Evolutionary conservation across 768 basidiomycete genomes (phyloP), one percentile per base, ranked within the genome.

Genomic region (Suillus clintonianus): DNA sequence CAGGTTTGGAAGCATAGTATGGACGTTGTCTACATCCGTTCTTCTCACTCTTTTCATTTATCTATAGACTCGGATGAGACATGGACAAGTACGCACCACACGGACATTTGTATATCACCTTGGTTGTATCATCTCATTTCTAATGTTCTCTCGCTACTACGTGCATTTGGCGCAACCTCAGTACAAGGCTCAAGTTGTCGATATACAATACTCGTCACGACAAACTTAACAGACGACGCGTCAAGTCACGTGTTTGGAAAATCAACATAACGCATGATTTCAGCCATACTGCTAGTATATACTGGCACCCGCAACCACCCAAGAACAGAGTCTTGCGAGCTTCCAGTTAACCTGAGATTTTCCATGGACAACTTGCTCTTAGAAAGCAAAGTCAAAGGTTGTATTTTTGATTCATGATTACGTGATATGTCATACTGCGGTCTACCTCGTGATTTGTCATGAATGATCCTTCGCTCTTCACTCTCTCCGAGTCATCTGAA

Each of bases 401-500:
- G 27, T 27, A 27, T 27, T 27, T 27, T 27, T 27, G 27, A 27
- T 27, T 27, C 27, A 4, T 27, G 27, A 48, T 48, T 14, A 50
- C 48, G 48, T 50, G 15, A 50, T 30, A 30, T 8, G 30, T 9
- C 27, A 13, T 27, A 27, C 8, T n/a, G n/a, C n/a, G n/a, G n/a
- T n/a, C n/a, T 10, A 27, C 17, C 24, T n/a, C 6, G 47, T 27
- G 11, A 48, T 36, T 54, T 56, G 54, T 37, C 36, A 56, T 36
- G 6, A 13, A 36, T 30, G n/a, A 10, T 48, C 24, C 7, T 19
- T 27, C 24, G 17, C 41, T 57, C 24, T 27, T 5, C 19, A 19
- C 50, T 41, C 50, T 41, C 17, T n/a, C n/a, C 11, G 9, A 19
- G 60, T 48, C 19, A 63, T 60, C 64, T 61, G 55, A 48, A 95